Base-by-base conservation (phyloP, 2,329 filamentous ascomycete species). In the Ploettnerulaceae sp. region DNA sequence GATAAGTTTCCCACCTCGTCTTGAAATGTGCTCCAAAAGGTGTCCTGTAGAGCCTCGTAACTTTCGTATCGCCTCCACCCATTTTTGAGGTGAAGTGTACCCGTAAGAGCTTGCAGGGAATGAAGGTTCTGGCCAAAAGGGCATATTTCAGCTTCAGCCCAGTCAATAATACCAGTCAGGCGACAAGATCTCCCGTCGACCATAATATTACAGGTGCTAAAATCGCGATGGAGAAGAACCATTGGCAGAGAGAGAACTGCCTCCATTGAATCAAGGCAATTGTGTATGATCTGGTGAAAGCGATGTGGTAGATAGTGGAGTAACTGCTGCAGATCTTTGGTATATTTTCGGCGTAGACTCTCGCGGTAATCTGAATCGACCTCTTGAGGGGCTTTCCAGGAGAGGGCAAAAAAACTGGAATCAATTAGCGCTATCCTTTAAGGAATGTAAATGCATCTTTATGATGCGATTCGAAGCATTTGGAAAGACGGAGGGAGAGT, bases 71-170 rank as follows among this genome's bases (percentile, higher is more conserved):
- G n/a, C n/a, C n/a, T n/a, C n/a, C n/a, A n/a, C n/a, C n/a, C n/a
- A n/a, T n/a, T n/a, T n/a, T n/a, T n/a, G n/a, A n/a, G n/a, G n/a
- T 64, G 61, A n/a, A 69, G 43, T 45, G 64, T 62, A 18, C 64
- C 57, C 22, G 56, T 64, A 14, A 71, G 46, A 31, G 24, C 28
- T 43, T 69, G 53, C 1, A 68, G 47, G 9, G 62, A 65, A 45
- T 68, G 53, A 1, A 71, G 56, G 38, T 70, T 69, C 0, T 63
- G 24, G 3, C 68, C 67, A 50, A 71, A 71, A 6, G 68, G 66
- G n/a, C 60, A 42, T 20, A 70, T 60, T 37, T 64, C 58, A 3
- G 67, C 64, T 53, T 71, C 66, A 1, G 68, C 64, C 67, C 65
- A 72, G 57, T 70, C 67, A 45, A 71, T 59, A 6, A 71, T 66